A percentile compares a stretch with the other conserved stretches of the same genome.
Conservation (phyloP, 441 rosid species). For the Syzygium syzygioides region DNA sequence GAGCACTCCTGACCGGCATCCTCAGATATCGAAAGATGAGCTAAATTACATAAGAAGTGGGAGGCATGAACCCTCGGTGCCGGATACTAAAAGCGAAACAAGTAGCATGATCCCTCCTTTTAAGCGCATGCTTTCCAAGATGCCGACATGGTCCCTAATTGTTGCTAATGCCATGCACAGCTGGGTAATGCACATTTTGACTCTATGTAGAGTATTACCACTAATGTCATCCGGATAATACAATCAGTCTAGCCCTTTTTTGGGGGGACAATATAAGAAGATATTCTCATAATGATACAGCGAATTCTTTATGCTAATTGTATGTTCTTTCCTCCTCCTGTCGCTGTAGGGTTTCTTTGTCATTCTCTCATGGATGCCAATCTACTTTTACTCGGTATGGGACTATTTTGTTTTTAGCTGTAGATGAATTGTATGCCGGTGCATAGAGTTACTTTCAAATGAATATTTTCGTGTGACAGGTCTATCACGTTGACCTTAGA, state of each 20-base stretch:
- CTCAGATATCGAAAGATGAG: constrained; percentile 81
- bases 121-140: constrained; percentile 67
- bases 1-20: constrained; percentile 57
- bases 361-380: constrained; percentile 99
- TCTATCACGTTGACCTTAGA: constrained; percentile 84
- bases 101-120: constrained; percentile 68
- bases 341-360: constrained; percentile 81
- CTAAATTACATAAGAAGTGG: constrained; percentile 55
- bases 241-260: neutral
- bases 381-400: constrained; percentile 84
- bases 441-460: constrained; percentile 6
- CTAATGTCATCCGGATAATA: neutral
- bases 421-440: neutral
- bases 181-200: constrained; percentile 52
- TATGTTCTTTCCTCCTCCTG: neutral
- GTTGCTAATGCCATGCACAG: constrained; percentile 93
- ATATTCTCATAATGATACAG: neutral
- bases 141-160: constrained; percentile 92
- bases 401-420: neutral
- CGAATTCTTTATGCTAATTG: neutral
- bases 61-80: constrained; percentile 27
- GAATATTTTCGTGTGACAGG: constrained; percentile 30
- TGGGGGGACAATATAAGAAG: neutral
- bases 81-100: constrained; percentile 34
- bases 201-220: neutral